Evolutionary conservation across 1,284 basidiomycete species (phyloP).

Genomic region (Apiotrichum veenhuisii): DNA sequence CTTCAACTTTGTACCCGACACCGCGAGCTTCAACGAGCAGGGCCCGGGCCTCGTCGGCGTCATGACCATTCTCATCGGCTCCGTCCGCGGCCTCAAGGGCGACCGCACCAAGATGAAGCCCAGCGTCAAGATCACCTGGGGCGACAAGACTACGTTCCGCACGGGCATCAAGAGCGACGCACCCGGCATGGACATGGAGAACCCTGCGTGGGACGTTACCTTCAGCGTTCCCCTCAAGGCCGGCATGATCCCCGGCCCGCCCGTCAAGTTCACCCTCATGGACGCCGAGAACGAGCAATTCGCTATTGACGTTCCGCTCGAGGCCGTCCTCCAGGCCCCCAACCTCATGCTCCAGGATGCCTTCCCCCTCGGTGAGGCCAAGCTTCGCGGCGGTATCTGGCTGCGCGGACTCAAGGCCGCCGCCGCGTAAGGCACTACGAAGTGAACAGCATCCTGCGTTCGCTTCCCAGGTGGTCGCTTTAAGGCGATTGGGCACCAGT

Average conservation of each 20-base stretch:
- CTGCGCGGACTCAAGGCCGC: slow-evolving; percentile 8
- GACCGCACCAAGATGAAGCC: slow-evolving; percentile 12
- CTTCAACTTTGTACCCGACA: slow-evolving; percentile 13
- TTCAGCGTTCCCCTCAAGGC: slow-evolving; percentile 8
- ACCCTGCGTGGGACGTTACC: slow-evolving; percentile 12
- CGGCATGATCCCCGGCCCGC: slow-evolving; percentile 1
- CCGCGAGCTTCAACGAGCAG: slow-evolving; percentile 8
- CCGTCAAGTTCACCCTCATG: slow-evolving; percentile 8
- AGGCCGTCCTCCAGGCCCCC: slow-evolving; percentile 8
- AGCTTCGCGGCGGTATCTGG: slow-evolving; percentile 9
- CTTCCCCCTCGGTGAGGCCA: slow-evolving; percentile 4
- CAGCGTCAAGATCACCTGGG: slow-evolving; percentile 15
- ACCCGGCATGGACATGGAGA: slow-evolving; percentile 16
- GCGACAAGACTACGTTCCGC: slow-evolving; percentile 8
- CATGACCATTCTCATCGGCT: slow-evolving; percentile 13
- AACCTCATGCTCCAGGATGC: slow-evolving; percentile 5
- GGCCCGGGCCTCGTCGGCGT: slow-evolving; percentile 10
- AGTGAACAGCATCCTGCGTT: no score
- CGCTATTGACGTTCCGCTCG: slow-evolving; percentile 7
- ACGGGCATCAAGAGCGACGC: slow-evolving; percentile 12
- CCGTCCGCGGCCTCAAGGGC: slow-evolving; percentile 6
- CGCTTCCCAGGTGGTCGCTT: no score
- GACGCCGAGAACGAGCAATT: slow-evolving; percentile 14
- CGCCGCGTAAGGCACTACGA: background rate
- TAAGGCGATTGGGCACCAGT: no score